phyloP scores from a whole-genome alignment of 441 rosid genomes.

The Jatropha multifida region DNA sequence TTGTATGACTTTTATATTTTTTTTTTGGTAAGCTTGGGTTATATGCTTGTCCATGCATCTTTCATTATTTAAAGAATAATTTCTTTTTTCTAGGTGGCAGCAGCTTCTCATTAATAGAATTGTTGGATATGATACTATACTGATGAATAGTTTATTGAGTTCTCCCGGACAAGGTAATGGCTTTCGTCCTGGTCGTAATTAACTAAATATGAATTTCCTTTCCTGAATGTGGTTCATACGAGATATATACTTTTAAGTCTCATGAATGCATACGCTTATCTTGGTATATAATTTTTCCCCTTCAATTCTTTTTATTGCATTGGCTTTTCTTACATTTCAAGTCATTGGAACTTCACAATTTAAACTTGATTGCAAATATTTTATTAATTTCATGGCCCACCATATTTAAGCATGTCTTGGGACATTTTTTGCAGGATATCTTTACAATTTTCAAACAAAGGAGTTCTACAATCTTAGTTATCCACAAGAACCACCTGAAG shows the following conservation, averaged over 20 bases:
- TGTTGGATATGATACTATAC: slow-evolving; percentile 97
- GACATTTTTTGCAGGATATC: slow-evolving; percentile 60
- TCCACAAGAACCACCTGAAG: slow-evolving; percentile 73
- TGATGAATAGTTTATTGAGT: slow-evolving; percentile 91
- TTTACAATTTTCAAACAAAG: slow-evolving; percentile 82
- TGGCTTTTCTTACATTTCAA: neutral
- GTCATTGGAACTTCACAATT: neutral
- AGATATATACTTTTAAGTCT: neutral
- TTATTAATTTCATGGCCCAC: neutral
- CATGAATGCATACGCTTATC: slow-evolving; percentile 2
- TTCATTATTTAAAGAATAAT: neutral
- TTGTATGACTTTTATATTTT: neutral
- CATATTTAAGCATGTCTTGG: slow-evolving; percentile 17
- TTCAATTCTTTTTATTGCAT: neutral
- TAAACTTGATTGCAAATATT: neutral
- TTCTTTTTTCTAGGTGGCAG: slow-evolving; percentile 79
- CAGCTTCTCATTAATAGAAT: slow-evolving; percentile 95
- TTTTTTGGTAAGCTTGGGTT: neutral
- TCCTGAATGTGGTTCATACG: neutral
- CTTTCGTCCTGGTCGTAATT: slow-evolving; percentile 7
- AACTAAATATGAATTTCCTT: neutral
- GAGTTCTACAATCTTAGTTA: slow-evolving; percentile 93
- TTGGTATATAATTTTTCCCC: neutral
- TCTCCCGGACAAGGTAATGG: slow-evolving; percentile 86
- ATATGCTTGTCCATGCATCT: neutral